phyloP scores from a whole-genome alignment of 352 stramenopile genomes.

The Phytophthora sojae region DNA sequence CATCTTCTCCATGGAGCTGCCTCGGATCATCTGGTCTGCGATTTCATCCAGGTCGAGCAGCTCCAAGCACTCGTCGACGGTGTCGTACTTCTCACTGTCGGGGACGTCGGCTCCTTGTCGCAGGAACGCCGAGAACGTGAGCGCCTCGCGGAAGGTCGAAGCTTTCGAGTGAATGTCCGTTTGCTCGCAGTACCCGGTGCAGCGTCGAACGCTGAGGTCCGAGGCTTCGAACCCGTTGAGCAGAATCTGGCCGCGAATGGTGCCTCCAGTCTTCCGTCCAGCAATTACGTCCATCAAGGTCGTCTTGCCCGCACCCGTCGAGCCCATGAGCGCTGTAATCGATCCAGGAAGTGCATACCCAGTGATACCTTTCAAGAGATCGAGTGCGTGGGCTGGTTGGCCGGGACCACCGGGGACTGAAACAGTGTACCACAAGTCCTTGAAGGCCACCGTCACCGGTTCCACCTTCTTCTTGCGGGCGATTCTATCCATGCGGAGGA shows the following conservation, averaged over 20 bases:
- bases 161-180: slow-evolving; percentile 10
- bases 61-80: slow-evolving; percentile 44
- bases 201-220: slow-evolving; percentile 49
- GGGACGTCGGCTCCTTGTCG: slow-evolving; percentile 39
- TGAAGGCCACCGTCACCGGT: slow-evolving; percentile 10
- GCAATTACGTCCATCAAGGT: slow-evolving; percentile 94
- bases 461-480: not conserved
- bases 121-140: slow-evolving; percentile 82
- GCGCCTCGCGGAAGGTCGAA: slow-evolving; percentile 9
- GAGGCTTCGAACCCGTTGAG: slow-evolving; percentile 57
- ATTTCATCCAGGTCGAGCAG: slow-evolving; percentile 41
- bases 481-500: not conserved
- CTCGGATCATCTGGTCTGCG: slow-evolving; percentile 39
- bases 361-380: slow-evolving; percentile 60
- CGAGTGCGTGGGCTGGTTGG: slow-evolving; percentile 29
- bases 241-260: slow-evolving; percentile 70
- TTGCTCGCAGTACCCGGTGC: slow-evolving; percentile 14
- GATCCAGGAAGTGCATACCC: slow-evolving; percentile 38
- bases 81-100: slow-evolving; percentile 35
- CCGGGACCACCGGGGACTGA: slow-evolving; percentile 32
- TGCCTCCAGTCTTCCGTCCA: slow-evolving; percentile 58
- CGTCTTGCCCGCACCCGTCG: slow-evolving; percentile 88
- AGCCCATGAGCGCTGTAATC: slow-evolving; percentile 76
- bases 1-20: slow-evolving; percentile 25
- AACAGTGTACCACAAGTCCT: slow-evolving; percentile 41